A percentile compares a stretch with the other conserved stretches of the same genome.
Evolutionary conservation across 1,284 basidiomycete species (phyloP).

Genomic region (Ceraceosorus guamensis): DNA sequence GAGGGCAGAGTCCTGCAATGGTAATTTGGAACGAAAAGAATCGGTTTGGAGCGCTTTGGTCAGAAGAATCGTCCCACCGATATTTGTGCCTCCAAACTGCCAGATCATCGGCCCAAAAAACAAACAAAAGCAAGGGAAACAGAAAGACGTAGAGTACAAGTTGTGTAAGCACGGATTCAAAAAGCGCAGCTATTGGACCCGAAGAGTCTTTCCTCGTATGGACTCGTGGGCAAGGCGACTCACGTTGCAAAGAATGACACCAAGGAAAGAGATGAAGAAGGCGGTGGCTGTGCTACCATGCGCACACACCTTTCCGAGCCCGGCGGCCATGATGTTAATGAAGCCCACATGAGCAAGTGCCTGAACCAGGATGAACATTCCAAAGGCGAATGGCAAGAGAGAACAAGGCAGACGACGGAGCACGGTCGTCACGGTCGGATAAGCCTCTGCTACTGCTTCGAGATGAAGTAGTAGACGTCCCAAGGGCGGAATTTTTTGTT

Average conservation of each 20-base stretch:
- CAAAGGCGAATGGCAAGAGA: conserved; percentile 84
- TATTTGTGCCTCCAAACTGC: conserved; percentile 76
- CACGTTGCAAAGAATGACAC: conserved; percentile 73
- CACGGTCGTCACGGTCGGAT: conserved; percentile 69
- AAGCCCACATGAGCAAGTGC: conserved; percentile 77
- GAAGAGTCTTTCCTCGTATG: no score
- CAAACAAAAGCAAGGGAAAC: conserved; percentile 7
- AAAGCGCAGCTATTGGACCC: no score
- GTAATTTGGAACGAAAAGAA: conserved; percentile 16
- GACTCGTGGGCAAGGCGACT: conserved; percentile 37
- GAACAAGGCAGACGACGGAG: conserved; percentile 67
- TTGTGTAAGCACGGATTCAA: no score
- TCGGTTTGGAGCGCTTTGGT: conserved; percentile 56
- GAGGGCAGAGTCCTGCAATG: conserved; percentile 3
- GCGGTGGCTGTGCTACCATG: conserved; percentile 51
- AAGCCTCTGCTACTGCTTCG: conserved; percentile 45
- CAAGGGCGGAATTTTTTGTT: neutral
- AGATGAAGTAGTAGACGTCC: neutral
- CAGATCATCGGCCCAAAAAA: conserved; percentile 2
- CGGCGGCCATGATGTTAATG: conserved; percentile 74
- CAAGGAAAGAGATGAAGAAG: conserved; percentile 55
- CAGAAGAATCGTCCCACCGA: conserved; percentile 87
- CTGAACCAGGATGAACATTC: conserved; percentile 90
- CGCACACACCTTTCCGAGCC: conserved; percentile 56
- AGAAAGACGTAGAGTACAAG: no score